Percentiles rank a stretch among this genome's conserved stretches.
These are phyloP conservation scores for Rhodotorula mucilaginosa DNA, from an alignment of 1,284 basidiomycete species.

Conservation along the genomic window DNA sequence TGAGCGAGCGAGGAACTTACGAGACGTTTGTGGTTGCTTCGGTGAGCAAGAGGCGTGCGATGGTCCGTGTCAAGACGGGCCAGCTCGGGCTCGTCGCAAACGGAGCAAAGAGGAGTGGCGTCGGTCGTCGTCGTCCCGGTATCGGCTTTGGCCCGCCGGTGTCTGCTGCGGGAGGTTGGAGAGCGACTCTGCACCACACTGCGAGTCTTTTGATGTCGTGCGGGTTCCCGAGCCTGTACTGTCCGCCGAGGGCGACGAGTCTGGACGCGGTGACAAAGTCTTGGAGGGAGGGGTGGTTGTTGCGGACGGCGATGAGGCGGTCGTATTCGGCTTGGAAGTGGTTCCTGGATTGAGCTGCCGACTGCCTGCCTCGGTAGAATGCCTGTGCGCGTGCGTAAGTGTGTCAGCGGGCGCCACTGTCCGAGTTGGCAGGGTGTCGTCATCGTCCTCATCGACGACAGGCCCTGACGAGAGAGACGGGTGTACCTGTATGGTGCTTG, in stretches of 20 bases:
- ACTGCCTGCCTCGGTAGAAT: constrained; percentile 52
- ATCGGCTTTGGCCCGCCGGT: neutral
- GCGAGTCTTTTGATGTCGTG: constrained; percentile 50
- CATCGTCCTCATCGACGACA: too few species aligned
- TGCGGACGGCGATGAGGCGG: constrained; percentile 42
- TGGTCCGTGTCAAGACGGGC: constrained; percentile 47
- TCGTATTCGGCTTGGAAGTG: constrained; percentile 56
- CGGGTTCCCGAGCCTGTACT: constrained; percentile 20
- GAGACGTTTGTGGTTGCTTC: constrained; percentile 53
- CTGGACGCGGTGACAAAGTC: constrained; percentile 29
- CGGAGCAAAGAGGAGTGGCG: constrained; percentile 29
- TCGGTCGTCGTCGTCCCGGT: constrained; percentile 2
- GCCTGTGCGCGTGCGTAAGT: constrained; percentile 15
- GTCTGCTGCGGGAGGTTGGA: constrained; percentile 11
- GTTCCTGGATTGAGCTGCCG: constrained; percentile 52
- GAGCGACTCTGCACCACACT: constrained; percentile 57
- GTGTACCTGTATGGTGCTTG: constrained; percentile 59
- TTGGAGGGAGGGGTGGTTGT: neutral
- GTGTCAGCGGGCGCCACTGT: neutral
- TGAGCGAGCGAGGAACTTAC: constrained; percentile 38
- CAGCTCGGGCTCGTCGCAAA: constrained; percentile 14
- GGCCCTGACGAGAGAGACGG: too few species aligned
- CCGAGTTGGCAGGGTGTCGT: too few species aligned
- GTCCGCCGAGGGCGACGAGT: constrained; percentile 31
- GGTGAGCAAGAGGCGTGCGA: constrained; percentile 46